Evolutionary conservation across 2,329 filamentous ascomycete species (phyloP).

Genomic region (Sarocladiaceae sp.): DNA sequence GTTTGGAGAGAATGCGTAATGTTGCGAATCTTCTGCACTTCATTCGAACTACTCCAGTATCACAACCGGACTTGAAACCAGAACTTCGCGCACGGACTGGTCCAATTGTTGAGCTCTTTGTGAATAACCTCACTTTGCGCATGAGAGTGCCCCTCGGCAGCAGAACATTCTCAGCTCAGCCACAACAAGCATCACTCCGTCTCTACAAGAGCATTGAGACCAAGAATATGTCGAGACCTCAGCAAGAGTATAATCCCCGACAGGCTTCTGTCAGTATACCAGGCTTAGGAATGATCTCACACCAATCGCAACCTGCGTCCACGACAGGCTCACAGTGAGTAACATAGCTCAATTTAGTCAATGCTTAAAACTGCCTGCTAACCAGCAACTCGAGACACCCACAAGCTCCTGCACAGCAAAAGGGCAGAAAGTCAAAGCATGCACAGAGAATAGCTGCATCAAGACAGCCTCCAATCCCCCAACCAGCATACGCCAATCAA

Average conservation of each 20-base stretch:
- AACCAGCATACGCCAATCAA: not conserved
- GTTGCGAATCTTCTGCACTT: too few species aligned
- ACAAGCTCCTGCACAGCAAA: not conserved
- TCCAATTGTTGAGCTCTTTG: not conserved
- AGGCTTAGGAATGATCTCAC: not conserved
- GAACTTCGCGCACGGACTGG: not conserved
- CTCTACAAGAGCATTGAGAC: not conserved
- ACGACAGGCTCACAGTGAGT: not conserved
- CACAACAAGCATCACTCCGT: not conserved
- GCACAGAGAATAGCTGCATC: not conserved
- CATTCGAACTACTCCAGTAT: too few species aligned
- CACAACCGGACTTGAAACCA: too few species aligned
- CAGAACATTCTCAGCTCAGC: not conserved
- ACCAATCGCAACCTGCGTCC: not conserved
- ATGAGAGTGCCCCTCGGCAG: not conserved
- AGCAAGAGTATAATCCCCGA: not conserved
- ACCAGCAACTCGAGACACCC: too few species aligned
- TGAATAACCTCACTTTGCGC: not conserved
- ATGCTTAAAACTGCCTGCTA: too few species aligned
- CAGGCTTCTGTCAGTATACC: not conserved
- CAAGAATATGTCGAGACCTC: not conserved
- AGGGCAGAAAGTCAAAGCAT: slow-evolving; percentile 6
- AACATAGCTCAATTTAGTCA: not conserved
- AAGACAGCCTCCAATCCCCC: not conserved
- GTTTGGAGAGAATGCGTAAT: too few species aligned